phyloP scores from a whole-genome alignment of 192 early-diverging fungal species.

The Coemansia sp. region DNA sequence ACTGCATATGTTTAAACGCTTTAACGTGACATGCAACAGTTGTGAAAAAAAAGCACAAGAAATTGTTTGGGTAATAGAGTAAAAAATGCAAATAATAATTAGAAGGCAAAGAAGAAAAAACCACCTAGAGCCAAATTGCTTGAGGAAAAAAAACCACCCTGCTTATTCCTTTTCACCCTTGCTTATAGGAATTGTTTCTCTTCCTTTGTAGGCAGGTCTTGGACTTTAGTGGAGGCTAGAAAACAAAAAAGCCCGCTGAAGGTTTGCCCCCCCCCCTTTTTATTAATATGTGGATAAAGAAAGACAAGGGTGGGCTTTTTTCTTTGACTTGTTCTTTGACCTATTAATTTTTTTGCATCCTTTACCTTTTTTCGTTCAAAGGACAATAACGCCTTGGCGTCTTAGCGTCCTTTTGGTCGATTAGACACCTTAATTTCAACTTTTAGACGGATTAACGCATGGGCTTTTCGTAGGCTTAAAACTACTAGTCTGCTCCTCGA shows the following conservation, averaged over 20 bases:
- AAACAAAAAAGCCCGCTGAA: too few relatives aligned
- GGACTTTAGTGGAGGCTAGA: not conserved
- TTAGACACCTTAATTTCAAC: not conserved
- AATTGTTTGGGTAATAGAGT: not conserved
- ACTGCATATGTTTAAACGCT: not conserved
- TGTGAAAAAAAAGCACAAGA: not conserved
- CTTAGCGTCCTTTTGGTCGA: not conserved
- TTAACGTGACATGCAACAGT: not conserved
- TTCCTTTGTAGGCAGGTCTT: not conserved
- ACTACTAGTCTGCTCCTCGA: not conserved
- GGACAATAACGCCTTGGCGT: not conserved
- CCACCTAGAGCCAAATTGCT: not conserved
- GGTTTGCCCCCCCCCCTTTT: too few relatives aligned
- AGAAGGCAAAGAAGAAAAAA: not conserved
- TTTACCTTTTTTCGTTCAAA: not conserved
- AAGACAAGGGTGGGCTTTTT: not conserved
- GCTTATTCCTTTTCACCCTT: not conserved
- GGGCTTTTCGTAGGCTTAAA: not conserved
- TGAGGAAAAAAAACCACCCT: not conserved
- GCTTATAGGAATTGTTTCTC: not conserved
- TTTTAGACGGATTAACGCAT: too few relatives aligned
- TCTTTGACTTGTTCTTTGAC: not conserved
- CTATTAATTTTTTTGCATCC: too few relatives aligned
- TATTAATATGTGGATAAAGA: not conserved
- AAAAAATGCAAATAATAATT: not conserved